phyloP scores from a whole-genome alignment of 2,329 filamentous ascomycete genomes.

The Bipolaris victoriae region DNA sequence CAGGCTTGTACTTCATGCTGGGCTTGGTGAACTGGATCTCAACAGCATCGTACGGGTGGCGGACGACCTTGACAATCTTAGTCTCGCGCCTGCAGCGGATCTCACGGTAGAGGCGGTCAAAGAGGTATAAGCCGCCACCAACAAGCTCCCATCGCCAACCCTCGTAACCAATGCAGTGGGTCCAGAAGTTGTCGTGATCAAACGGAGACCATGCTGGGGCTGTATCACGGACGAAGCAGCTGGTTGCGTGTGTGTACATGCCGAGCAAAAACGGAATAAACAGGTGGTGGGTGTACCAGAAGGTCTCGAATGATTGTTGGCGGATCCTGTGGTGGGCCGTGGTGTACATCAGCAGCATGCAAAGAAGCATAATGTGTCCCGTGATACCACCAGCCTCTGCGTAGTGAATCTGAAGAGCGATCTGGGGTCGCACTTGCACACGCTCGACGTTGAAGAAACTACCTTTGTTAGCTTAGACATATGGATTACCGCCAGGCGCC shows the following conservation, averaged over 20 bases:
- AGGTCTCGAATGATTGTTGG: constrained; percentile 96
- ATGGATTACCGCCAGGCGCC: not conserved
- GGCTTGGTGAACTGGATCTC: constrained; percentile 98
- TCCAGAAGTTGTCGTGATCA: constrained; percentile 81
- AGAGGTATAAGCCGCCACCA: constrained; percentile 82
- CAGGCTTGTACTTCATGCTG: constrained; percentile 96
- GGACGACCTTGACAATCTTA: constrained; percentile 89
- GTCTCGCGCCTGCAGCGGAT: constrained; percentile 82
- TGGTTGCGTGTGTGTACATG: constrained; percentile 93
- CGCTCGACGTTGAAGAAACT: constrained; percentile 96
- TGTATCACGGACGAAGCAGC: constrained; percentile 93
- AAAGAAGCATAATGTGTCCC: constrained; percentile 97
- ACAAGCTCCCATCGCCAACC: constrained; percentile 97
- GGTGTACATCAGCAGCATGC: constrained; percentile 98
- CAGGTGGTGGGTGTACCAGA: constrained; percentile 99
- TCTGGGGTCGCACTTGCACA: constrained; percentile 77
- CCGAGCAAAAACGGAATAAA: constrained; percentile 94
- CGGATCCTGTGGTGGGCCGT: constrained; percentile 92
- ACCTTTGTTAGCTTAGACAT: constrained; percentile 19
- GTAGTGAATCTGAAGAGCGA: constrained; percentile 91
- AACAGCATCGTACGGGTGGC: constrained; percentile 95
- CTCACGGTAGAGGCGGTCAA: constrained; percentile 90
- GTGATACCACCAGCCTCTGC: constrained; percentile 87
- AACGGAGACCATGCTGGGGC: constrained; percentile 78
- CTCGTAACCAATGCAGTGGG: constrained; percentile 91